phyloP scores from a whole-genome alignment of 768 basidiomycete species.

The Tylopilus plumbeoviolaceoides region DNA sequence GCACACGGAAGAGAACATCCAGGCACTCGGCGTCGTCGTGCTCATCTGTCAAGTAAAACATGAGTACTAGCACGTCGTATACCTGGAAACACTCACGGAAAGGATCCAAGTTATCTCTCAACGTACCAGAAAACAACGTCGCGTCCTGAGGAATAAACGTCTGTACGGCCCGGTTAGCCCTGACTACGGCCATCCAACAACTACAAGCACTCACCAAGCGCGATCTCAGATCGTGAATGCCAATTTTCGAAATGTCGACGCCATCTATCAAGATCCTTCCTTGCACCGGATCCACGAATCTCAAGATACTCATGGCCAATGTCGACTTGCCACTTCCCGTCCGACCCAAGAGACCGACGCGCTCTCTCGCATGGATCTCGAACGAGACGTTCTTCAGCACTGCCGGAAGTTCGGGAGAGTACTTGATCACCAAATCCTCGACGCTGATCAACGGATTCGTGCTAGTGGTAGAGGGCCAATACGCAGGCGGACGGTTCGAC shows the following conservation, averaged over 20 bases:
- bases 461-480: slow-evolving; percentile 81
- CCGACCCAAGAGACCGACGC: slow-evolving; percentile 76
- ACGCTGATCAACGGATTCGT: slow-evolving; percentile 58
- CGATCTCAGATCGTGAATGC: slow-evolving; percentile 78
- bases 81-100: slow-evolving; percentile 39
- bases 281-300: slow-evolving; percentile 75
- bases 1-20: slow-evolving; percentile 79
- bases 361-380: slow-evolving; percentile 62
- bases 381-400: slow-evolving; percentile 79
- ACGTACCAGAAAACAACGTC: slow-evolving; percentile 75
- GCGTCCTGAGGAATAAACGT: slow-evolving; percentile 80
- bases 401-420: slow-evolving; percentile 78
- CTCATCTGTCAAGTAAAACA: slow-evolving; percentile 43
- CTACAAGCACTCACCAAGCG: slow-evolving; percentile 50
- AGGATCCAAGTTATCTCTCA: slow-evolving; percentile 73
- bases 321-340: slow-evolving; percentile 84
- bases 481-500: slow-evolving; percentile 74
- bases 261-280: slow-evolving; percentile 84
- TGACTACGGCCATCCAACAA: background rate
- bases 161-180: slow-evolving; percentile 32
- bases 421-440: slow-evolving; percentile 75
- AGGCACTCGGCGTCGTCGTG: slow-evolving; percentile 76
- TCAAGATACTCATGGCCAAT: slow-evolving; percentile 79
- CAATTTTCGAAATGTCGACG: slow-evolving; percentile 82
- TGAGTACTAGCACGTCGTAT: background rate